Evolutionary conservation across 805 yeast species (phyloP).

Genomic region (Yamadazyma kitorensis): DNA sequence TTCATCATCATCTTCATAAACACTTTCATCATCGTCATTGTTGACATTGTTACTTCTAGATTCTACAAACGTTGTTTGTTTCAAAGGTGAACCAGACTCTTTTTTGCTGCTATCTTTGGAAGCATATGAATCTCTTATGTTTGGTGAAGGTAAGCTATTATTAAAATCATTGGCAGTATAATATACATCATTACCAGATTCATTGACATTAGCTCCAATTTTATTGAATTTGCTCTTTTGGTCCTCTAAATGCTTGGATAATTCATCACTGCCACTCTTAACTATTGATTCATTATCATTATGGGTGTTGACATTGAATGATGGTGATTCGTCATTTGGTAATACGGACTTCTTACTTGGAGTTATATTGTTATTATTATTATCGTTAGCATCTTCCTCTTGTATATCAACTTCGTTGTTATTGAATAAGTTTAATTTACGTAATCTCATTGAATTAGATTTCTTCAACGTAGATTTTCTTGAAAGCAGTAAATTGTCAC

Average conservation of each 20-base stretch:
- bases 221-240: slow-evolving; percentile 15
- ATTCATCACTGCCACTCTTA: slow-evolving; percentile 16
- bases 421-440: slow-evolving; percentile 38
- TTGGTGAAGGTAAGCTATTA: slow-evolving; percentile 12
- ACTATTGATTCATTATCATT: slow-evolving; percentile 14
- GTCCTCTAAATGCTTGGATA: slow-evolving; percentile 11
- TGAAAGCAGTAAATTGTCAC: slow-evolving; percentile 25
- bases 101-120: slow-evolving; percentile 8
- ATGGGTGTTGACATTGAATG: slow-evolving; percentile 15
- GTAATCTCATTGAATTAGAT: slow-evolving; percentile 38
- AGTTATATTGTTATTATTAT: not conserved
- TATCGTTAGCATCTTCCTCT: slow-evolving; percentile 7
- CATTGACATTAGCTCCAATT: slow-evolving; percentile 17
- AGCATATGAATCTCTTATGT: slow-evolving; percentile 10
- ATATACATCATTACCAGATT: slow-evolving; percentile 18
- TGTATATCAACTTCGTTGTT: slow-evolving; percentile 10
- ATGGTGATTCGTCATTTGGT: slow-evolving; percentile 15
- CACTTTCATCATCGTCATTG: slow-evolving; percentile 7
- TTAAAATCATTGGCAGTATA: slow-evolving; percentile 21
- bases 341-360: slow-evolving; percentile 2
- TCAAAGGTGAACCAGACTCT: slow-evolving; percentile 4
- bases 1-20: slow-evolving; percentile 5
- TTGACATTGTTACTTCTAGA: slow-evolving; percentile 1
- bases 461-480: slow-evolving; percentile 39
- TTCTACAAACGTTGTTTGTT: slow-evolving; percentile 3